A percentile compares a stretch with the other conserved stretches of the same genome.
Evolutionary conservation across 2,329 filamentous ascomycete species (phyloP).

Genomic region (Boeremia lycopersici): DNA sequence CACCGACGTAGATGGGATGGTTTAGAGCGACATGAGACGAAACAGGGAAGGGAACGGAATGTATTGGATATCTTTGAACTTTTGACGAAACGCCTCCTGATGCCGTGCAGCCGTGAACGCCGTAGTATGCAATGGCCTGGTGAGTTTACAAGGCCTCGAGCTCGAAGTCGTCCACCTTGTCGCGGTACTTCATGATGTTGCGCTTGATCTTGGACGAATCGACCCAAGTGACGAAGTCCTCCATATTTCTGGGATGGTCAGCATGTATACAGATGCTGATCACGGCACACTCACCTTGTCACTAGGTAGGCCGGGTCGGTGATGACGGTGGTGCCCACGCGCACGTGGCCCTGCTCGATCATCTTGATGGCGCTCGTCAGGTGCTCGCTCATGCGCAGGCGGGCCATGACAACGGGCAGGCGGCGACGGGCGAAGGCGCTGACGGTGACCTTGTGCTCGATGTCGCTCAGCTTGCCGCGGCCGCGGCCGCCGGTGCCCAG

Average conservation of each 20-base stretch:
- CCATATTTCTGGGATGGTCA: constrained; percentile 67
- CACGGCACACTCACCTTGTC: constrained; percentile 56
- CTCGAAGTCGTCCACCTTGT: constrained; percentile 96
- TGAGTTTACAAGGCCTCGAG: constrained; percentile 52
- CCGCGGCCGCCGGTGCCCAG: constrained; percentile 69
- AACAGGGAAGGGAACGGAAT: background rate
- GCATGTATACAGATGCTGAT: background rate
- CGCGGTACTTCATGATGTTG: constrained; percentile 92
- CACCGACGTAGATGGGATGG: too few species aligned
- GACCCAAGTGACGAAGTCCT: constrained; percentile 97
- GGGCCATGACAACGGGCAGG: constrained; percentile 88
- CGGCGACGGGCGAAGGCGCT: constrained; percentile 83
- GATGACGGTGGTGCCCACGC: constrained; percentile 87
- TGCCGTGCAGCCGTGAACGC: constrained; percentile 27
- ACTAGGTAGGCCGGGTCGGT: constrained; percentile 91
- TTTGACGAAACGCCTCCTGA: constrained; percentile 24
- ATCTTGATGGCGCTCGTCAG: constrained; percentile 80
- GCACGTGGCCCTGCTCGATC: constrained; percentile 92
- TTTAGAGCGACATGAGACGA: background rate
- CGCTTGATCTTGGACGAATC: constrained; percentile 97
- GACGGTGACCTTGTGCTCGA: constrained; percentile 89
- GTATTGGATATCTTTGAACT: constrained; percentile 20
- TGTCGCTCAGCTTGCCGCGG: constrained; percentile 67
- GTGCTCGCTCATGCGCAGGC: constrained; percentile 88
- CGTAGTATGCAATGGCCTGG: constrained; percentile 17